These are phyloP conservation scores for Manihot esculenta DNA, from an alignment of 441 rosid genomes.

Conservation along the genomic window DNA sequence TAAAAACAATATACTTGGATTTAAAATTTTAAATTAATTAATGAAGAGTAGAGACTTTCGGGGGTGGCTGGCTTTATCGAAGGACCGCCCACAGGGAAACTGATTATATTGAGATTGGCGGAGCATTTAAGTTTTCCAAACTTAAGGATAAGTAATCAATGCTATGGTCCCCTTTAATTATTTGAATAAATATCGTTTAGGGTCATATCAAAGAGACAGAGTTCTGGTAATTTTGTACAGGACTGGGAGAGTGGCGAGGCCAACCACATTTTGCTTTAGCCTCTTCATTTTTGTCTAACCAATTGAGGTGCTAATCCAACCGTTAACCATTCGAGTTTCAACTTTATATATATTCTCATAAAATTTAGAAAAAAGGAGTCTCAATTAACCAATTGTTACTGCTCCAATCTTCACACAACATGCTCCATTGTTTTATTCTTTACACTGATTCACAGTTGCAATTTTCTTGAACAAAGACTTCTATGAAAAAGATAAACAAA, in stretches of 20 bases:
- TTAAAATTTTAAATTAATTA: too few relatives aligned
- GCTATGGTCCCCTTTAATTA: background rate
- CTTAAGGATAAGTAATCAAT: background rate
- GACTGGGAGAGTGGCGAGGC: background rate
- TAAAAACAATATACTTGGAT: too few relatives aligned
- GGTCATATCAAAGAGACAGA: background rate
- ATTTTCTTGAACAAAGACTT: too few relatives aligned
- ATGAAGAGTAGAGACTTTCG: too few relatives aligned
- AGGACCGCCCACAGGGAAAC: background rate
- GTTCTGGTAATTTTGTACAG: background rate
- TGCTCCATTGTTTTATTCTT: too few relatives aligned
- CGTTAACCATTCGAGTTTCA: background rate
- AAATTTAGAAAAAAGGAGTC: too few relatives aligned
- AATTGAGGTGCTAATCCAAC: background rate
- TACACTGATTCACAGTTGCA: too few relatives aligned
- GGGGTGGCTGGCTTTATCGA: background rate
- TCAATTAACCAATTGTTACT: too few relatives aligned
- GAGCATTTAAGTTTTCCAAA: conserved; percentile 3
- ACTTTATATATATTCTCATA: background rate
- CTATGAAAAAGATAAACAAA: too few relatives aligned
- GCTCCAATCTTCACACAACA: too few relatives aligned
- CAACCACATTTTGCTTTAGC: background rate
- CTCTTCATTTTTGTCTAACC: background rate
- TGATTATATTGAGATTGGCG: background rate
- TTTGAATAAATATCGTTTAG: background rate